Evolutionary conservation across 1,284 basidiomycete genomes (phyloP), one percentile per base, ranked within the genome.

Genomic region (Meira miltonrushii): DNA sequence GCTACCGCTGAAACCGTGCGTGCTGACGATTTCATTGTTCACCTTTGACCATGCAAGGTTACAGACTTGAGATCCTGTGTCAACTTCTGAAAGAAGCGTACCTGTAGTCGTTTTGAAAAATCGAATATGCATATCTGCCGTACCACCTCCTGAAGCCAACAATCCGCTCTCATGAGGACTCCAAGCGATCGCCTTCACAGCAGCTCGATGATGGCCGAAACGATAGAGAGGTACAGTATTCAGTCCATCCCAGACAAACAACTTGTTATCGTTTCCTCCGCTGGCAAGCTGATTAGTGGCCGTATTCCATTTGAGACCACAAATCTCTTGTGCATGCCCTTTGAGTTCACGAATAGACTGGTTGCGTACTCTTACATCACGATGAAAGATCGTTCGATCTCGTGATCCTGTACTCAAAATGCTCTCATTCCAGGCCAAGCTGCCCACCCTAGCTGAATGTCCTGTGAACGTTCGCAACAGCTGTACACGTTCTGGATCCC

Each of bases 181-280:
- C 94, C 95, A 98, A 1, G 92, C 92, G 17, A 98, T 87, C 1
- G 95, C 94, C 78, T 98, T 98, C 64, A 98, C 92, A 0, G 94
- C 94, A 0, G 95, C 94, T 2, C 88, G 89, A 76, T 98, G 95
- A 66, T 97, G 90, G 58, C 91, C 90, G 79, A 97, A 98, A 72
- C 91, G 89, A 85, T 88, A 92, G 13, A 96, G 80, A 1, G 93
- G 93, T 25, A 68, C 60, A 52, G 74, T 77, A 66, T 54, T 21
- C 62, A 80, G 77, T 50, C 80, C 81, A 80, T 95, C 92, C 92
- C 94, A 98, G 57, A 98, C 90, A 70, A 91, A 92, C 9, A 98
- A 88, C 81, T 95, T 94, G 81, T 98, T 98, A 80, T 98, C 95
- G 79, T 98, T 98, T 0, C 94, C 94, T 1, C 95, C 94, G 64